Conservation (phyloP, 2,329 filamentous ascomycete genomes). For the Allantophomopsis cytisporea region DNA sequence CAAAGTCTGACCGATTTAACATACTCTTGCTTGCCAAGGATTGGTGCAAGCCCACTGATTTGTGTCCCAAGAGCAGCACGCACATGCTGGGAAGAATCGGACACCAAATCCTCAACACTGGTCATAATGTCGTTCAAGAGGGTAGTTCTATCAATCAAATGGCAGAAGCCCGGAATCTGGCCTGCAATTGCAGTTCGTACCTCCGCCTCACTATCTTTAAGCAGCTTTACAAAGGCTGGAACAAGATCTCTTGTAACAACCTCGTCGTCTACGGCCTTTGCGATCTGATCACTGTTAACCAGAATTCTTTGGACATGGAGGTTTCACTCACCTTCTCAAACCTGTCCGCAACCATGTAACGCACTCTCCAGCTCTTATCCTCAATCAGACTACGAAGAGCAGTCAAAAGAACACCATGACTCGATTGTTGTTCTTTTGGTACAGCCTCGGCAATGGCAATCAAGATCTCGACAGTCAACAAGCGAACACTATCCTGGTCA, state of each 20-base stretch:
- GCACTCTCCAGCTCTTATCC: constrained; percentile 98
- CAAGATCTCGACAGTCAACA: constrained; percentile 91
- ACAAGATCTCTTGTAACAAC: constrained; percentile 89
- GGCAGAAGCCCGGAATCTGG: constrained; percentile 94
- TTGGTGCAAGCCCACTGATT: constrained; percentile 91
- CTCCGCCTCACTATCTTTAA: constrained; percentile 97
- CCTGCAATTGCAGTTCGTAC: constrained; percentile 94
- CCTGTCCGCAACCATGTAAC: constrained; percentile 97
- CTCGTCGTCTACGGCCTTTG: constrained; percentile 95
- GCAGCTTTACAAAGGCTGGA: constrained; percentile 89
- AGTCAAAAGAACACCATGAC: constrained; percentile 83
- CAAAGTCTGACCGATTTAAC: constrained; percentile 18
- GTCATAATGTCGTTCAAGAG: constrained; percentile 95
- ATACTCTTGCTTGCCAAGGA: constrained; percentile 94
- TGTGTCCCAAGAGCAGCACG: constrained; percentile 90
- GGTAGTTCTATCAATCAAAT: constrained; percentile 71
- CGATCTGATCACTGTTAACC: constrained; percentile 47
- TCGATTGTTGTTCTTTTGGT: constrained; percentile 94
- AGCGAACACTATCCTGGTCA: constrained; percentile 92
- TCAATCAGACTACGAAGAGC: constrained; percentile 89
- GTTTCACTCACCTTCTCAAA: constrained; percentile 70
- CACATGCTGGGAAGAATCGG: constrained; percentile 92
- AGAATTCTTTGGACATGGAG: background rate
- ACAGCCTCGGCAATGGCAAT: constrained; percentile 95
- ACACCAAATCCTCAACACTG: constrained; percentile 89